Conservation (phyloP, 805 yeast genomes). For the Clavispora carvajalis region DNA sequence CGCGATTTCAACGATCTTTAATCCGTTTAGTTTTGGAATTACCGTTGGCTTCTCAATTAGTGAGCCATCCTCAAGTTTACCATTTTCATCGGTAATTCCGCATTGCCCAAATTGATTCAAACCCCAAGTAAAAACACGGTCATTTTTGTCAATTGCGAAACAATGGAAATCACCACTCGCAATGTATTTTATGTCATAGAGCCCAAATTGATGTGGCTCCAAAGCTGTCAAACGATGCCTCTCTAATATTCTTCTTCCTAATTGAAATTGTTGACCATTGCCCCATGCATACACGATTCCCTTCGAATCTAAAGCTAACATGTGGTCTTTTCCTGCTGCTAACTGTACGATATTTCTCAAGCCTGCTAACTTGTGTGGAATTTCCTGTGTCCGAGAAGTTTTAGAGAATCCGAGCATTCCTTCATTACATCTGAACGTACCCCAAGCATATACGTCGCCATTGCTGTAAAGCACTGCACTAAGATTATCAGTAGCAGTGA, state of each 20-base stretch:
- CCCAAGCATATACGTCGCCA: constrained; percentile 97
- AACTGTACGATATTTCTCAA: constrained; percentile 71
- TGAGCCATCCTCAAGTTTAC: constrained; percentile 80
- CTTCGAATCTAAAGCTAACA: constrained; percentile 73
- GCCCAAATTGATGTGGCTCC: constrained; percentile 79
- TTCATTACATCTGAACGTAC: constrained; percentile 90
- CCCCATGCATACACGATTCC: constrained; percentile 98
- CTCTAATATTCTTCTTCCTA: constrained; percentile 81
- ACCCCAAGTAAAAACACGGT: constrained; percentile 85
- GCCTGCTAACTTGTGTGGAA: constrained; percentile 59
- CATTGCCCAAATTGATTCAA: constrained; percentile 96
- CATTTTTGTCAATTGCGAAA: constrained; percentile 77
- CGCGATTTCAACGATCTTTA: constrained; percentile 55
- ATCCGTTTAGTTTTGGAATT: constrained; percentile 57
- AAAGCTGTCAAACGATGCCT: constrained; percentile 68
- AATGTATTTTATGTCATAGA: constrained; percentile 70
- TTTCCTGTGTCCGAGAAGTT: constrained; percentile 54
- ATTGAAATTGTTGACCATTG: constrained; percentile 86
- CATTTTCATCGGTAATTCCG: constrained; percentile 58
- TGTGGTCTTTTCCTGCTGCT: constrained; percentile 91
- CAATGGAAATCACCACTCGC: constrained; percentile 96
- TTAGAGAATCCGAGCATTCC: constrained; percentile 82
- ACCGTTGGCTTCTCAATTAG: constrained; percentile 72
- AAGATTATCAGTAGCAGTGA: constrained; percentile 89
- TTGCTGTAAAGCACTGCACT: constrained; percentile 73